Evolutionary conservation across 352 stramenopile species (phyloP).

Genomic region (Blastocystis sp.): DNA sequence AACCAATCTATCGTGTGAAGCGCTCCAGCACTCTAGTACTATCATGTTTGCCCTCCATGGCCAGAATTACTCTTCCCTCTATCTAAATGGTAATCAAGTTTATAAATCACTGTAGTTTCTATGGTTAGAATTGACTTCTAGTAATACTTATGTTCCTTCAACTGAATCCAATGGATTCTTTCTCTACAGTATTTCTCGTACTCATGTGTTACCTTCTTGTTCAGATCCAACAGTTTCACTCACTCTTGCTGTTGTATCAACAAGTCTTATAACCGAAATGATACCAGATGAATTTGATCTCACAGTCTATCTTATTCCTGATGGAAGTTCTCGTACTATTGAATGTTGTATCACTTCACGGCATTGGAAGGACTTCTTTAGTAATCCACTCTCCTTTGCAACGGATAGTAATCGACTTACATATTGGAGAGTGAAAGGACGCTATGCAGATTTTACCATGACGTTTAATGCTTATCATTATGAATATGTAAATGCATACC

Average conservation of each 20-base stretch:
- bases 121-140: not conserved
- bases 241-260: not conserved
- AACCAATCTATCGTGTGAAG: not conserved
- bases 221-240: not conserved
- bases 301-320: not conserved
- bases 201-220: not conserved
- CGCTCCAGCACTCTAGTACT: not conserved
- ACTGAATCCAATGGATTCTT: not conserved
- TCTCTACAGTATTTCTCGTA: not conserved
- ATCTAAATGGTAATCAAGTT: not conserved
- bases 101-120: not conserved
- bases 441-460: not conserved
- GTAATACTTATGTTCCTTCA: not conserved
- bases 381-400: not conserved
- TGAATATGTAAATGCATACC: constrained; percentile 33
- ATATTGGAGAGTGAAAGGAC: not conserved
- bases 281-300: not conserved
- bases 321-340: not conserved
- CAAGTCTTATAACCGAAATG: not conserved
- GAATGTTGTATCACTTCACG: not conserved
- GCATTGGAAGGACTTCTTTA: constrained; percentile 15
- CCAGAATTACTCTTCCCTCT: constrained; percentile 25
- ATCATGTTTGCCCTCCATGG: not conserved
- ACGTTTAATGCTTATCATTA: not conserved
- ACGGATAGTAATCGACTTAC: not conserved